Base-by-base conservation (phyloP, 768 basidiomycete genomes). In the Lentinula aciculospora region DNA sequence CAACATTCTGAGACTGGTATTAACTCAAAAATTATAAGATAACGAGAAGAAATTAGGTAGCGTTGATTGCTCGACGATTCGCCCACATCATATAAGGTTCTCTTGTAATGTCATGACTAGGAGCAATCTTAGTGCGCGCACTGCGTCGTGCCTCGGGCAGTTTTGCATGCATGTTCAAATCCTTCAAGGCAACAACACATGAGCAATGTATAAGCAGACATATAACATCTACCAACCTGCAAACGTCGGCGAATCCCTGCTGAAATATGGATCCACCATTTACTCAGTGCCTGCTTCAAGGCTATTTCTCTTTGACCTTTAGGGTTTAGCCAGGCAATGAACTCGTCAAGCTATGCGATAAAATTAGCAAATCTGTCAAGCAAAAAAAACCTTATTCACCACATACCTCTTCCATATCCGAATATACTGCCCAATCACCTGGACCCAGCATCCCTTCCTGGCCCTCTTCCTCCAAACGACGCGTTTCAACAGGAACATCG, bases 391-490 rank as follows among this genome's bases (percentile, higher is more conserved):
- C 49, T 32, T 39, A 31, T 56, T 29, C 9, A 34, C 45, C 28
- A 70, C 83, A 58, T 62, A 95, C 95, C 86, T 95, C 88, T 66
- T 97, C 93, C 23, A 88, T 69, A 59, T 90, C 87, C 50, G 89
- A 85, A 71, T 91, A 96, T 19, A 84, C 86, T n/a, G 84, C 94
- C 96, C 96, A 99, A 63, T 96, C 89, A 56, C 85, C 85, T 29
- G 85, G 71, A 17, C 73, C 79, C 42, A 98, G 74, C 66, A 87
- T 77, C 8, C 86, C 86, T 23, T 87, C 85, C 59, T 81, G 80
- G 1, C 89, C 92, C 68, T 96, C 94, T 68, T 94, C 95, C 46
- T 86, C 86, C 46, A 71, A 70, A 66, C 91, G 77, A 59, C 89
- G 75, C 5, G 32, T 31, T n/a, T 56, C 40, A 56, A 72, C 75